Evolutionary conservation across 2,329 filamentous ascomycete genomes (phyloP).

Genomic region (Talaromyces sp.): DNA sequence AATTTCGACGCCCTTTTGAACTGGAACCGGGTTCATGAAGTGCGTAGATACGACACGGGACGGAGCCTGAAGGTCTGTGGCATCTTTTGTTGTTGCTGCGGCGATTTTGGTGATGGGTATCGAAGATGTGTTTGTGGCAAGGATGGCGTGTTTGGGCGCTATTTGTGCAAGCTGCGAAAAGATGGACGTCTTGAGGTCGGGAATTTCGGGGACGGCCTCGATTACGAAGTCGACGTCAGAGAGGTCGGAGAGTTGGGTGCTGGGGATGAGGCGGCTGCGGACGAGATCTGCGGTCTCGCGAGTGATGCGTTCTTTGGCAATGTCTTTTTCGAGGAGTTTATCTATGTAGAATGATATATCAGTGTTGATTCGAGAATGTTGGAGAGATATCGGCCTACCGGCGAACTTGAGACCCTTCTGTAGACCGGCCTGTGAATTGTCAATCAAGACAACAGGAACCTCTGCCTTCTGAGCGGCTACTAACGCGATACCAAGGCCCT

Average conservation of each 20-base stretch:
- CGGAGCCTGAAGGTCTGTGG: conserved; percentile 73
- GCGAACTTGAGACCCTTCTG: conserved; percentile 89
- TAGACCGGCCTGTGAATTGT: conserved; percentile 77
- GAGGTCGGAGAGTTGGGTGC: conserved; percentile 72
- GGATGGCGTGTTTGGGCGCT: conserved; percentile 77
- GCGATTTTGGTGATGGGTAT: conserved; percentile 97
- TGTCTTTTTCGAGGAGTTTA: conserved; percentile 89
- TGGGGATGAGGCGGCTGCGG: conserved; percentile 65
- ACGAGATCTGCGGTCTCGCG: conserved; percentile 74
- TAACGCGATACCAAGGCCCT: conserved; percentile 94
- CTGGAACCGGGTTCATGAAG: conserved; percentile 98
- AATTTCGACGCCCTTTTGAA: conserved; percentile 97
- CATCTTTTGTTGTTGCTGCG: conserved; percentile 73
- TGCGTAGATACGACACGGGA: conserved; percentile 92
- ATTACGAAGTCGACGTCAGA: conserved; percentile 92
- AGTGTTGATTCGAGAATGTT: background rate
- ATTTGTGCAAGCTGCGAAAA: conserved; percentile 79
- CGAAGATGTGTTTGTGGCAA: conserved; percentile 97
- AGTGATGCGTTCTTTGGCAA: conserved; percentile 80
- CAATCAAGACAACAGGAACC: conserved; percentile 80
- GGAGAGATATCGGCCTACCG: conserved; percentile 50
- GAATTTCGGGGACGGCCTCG: conserved; percentile 92
- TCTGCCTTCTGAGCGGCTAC: conserved; percentile 82
- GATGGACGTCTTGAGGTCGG: conserved; percentile 79
- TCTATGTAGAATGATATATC: conserved; percentile 51